Evolutionary conservation across 2,329 filamentous ascomycete species (phyloP).

Genomic region (Fonsecaea pugnacius): DNA sequence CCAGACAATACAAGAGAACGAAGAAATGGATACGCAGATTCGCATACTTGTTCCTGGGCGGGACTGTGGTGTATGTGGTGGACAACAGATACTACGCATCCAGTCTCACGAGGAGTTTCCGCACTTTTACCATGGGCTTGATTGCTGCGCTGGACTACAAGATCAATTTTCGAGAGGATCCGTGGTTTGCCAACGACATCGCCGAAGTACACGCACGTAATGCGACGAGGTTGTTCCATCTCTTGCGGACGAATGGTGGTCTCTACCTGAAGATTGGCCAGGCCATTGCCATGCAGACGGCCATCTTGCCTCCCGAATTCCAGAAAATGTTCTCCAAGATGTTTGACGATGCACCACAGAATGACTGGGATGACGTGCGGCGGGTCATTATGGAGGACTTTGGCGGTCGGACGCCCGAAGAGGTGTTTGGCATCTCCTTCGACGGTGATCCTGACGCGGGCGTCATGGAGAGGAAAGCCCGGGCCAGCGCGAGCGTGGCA

Average conservation of each 20-base stretch:
- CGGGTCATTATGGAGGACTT: constrained; percentile 87
- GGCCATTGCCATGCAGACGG: constrained; percentile 97
- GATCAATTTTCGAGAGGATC: constrained; percentile 85
- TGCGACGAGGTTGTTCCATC: constrained; percentile 78
- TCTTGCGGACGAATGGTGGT: constrained; percentile 85
- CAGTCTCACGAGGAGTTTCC: constrained; percentile 74
- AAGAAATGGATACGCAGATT: constrained; percentile 79
- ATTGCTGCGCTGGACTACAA: constrained; percentile 92
- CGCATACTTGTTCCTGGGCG: constrained; percentile 62
- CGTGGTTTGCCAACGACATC: constrained; percentile 73
- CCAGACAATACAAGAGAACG: constrained; percentile 71
- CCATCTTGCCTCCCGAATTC: constrained; percentile 89
- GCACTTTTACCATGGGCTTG: constrained; percentile 79
- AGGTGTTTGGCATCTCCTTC: constrained; percentile 91
- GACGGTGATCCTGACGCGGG: constrained; percentile 65
- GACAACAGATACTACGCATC: constrained; percentile 80
- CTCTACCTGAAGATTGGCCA: constrained; percentile 97
- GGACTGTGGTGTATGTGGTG: constrained; percentile 67
- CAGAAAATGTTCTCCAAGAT: constrained; percentile 94
- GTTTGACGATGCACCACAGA: constrained; percentile 98
- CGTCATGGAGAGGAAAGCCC: constrained; percentile 71
- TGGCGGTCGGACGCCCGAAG: constrained; percentile 78
- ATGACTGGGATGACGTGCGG: constrained; percentile 83
- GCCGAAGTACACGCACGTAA: constrained; percentile 80
- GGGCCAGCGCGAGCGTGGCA: constrained; percentile 84